Evolutionary conservation across 805 yeast genomes (phyloP).

Genomic region (Ogataea methylovora): DNA sequence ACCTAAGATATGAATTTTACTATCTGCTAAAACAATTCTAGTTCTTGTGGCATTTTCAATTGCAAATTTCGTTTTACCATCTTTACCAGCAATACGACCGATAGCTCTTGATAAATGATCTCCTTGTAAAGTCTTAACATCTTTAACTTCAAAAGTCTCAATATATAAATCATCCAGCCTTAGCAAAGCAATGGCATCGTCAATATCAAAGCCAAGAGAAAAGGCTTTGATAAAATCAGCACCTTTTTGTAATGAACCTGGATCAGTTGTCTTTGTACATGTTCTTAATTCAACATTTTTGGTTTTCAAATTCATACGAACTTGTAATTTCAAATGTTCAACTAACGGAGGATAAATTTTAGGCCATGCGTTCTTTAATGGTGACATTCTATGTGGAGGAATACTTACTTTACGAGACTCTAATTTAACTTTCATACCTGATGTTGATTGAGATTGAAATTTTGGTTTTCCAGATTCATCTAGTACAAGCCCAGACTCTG

Average conservation of each 20-base stretch:
- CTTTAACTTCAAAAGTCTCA: slow-evolving; percentile 95
- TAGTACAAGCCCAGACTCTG: slow-evolving; percentile 39
- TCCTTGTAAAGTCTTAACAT: slow-evolving; percentile 90
- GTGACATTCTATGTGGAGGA: slow-evolving; percentile 97
- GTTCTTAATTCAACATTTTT: slow-evolving; percentile 86
- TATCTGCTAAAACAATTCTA: slow-evolving; percentile 93
- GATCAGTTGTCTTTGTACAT: slow-evolving; percentile 75
- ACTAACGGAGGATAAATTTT: slow-evolving; percentile 94
- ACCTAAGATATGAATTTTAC: slow-evolving; percentile 93
- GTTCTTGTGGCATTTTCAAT: slow-evolving; percentile 98
- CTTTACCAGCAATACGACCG: slow-evolving; percentile 99
- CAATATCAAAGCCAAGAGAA: slow-evolving; percentile 92
- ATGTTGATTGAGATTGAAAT: slow-evolving; percentile 62
- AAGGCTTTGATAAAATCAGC: slow-evolving; percentile 96
- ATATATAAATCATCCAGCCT: slow-evolving; percentile 94
- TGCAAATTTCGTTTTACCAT: slow-evolving; percentile 97
- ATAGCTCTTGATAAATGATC: slow-evolving; percentile 98
- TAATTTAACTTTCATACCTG: slow-evolving; percentile 61
- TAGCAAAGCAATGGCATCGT: slow-evolving; percentile 91
- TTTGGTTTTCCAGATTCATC: slow-evolving; percentile 88
- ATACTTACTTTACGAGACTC: slow-evolving; percentile 87
- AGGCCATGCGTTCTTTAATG: slow-evolving; percentile 83
- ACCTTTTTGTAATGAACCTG: slow-evolving; percentile 94
- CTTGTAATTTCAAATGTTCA: slow-evolving; percentile 90
- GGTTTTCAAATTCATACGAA: slow-evolving; percentile 88